A percentile compares a stretch with the other conserved stretches of the same genome.
These are phyloP conservation scores for Pseudoscleropodium purum DNA, from an alignment of 225 moss, liverwort and hornwort species.

Conservation along the genomic window DNA sequence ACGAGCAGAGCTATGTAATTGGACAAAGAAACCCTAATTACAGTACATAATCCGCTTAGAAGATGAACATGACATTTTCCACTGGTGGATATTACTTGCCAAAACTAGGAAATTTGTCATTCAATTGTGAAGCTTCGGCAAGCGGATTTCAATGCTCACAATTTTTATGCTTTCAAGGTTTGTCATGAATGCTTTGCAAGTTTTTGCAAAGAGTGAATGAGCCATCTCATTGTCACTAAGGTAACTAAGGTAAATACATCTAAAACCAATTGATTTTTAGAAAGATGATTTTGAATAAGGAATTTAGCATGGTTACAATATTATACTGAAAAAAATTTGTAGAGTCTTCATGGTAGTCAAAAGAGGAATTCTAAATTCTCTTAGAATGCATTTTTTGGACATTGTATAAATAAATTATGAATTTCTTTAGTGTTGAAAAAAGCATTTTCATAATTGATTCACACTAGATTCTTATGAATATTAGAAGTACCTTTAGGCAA, in stretches of 20 bases:
- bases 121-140: fast-evolving
- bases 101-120: not conserved
- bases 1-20: fast-evolving
- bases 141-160: not conserved
- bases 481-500: not conserved
- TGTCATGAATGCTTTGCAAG: no score
- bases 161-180: not conserved
- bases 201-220: not conserved
- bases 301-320: not conserved
- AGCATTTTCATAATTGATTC: fast-evolving
- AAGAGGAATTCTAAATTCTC: not conserved
- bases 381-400: not conserved
- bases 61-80: no score
- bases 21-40: no score
- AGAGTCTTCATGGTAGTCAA: not conserved
- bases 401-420: fast-evolving
- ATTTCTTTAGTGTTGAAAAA: not conserved
- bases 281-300: not conserved
- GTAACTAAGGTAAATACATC: no score
- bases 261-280: not conserved
- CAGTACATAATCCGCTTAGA: fast-evolving
- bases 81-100: not conserved
- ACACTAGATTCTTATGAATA: fast-evolving
- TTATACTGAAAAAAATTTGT: not conserved
- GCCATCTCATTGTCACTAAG: not conserved